Evolutionary conservation across 2,329 filamentous ascomycete genomes (phyloP), one percentile per base, ranked within the genome.

Genomic region (Curvularia eragrostidis): DNA sequence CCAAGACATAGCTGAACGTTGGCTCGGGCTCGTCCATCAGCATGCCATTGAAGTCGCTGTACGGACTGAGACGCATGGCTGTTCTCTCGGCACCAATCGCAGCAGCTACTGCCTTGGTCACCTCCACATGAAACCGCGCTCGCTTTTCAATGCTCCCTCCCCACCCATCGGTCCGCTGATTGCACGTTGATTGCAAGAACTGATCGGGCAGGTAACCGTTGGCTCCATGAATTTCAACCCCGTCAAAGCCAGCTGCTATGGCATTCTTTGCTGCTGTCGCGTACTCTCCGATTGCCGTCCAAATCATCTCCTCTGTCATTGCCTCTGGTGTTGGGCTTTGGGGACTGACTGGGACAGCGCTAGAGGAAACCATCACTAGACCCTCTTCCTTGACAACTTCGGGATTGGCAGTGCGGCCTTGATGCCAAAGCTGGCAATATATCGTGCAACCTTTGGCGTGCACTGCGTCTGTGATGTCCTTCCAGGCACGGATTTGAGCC

Each of bases 131-230:
- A 58, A 87, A 82, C 18, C 83, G 71, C 48, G 79, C 65, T 58
- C 85, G 77, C 62, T 84, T 82, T 75, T 80, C 79, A 7, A 83
- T 69, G 48, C 73, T 78, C 1, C 81, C 81, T 5, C 82, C 82
- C 68, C 79, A 83, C 1, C 57, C 61, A 58, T 84, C 81, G 0
- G 69, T 82, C 2, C 85, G 79, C 39, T 78, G 75, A 72, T 88
- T 88, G 61, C 77, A 76, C 6, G 75, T 80, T 56, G 83, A 81
- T 61, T 85, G 88, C 13, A 89, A 77, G 72, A 91, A 92, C 64
- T 89, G 83, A 55, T 84, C 83, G 8, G 89, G 72, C 1, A 92
- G 79, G 67, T 91, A 91, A 3, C 88, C 87, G 63, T 90, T 88
- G 1, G 86, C 86, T 30, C 74, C 79, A 57, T 81, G 78, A 23